Conservation (phyloP, 306 rosid genomes). For the Trifolium fragiferum region DNA sequence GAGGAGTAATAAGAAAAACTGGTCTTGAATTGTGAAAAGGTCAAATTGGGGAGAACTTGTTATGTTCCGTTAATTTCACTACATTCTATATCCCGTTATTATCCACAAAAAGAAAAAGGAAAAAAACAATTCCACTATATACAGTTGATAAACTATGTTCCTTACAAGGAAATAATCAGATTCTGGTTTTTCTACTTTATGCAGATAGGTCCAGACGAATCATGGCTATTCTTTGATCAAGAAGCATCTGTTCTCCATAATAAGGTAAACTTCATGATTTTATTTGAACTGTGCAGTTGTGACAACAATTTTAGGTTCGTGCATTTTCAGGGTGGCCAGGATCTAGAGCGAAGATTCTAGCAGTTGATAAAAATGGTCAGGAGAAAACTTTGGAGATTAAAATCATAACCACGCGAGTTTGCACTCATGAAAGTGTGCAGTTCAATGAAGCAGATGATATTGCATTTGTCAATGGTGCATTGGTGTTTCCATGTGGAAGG, state of each 20-base stretch:
- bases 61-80: background rate
- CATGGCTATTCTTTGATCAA: slow-evolving; percentile 79
- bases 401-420: slow-evolving; percentile 75
- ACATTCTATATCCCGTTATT: slow-evolving; percentile 2
- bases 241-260: slow-evolving; percentile 80
- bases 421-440: slow-evolving; percentile 45
- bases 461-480: slow-evolving; percentile 56
- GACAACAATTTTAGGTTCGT: slow-evolving; percentile 79
- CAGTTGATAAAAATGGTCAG: slow-evolving; percentile 56
- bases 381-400: slow-evolving; percentile 67
- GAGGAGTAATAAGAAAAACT: background rate
- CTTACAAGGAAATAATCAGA: slow-evolving; percentile 25
- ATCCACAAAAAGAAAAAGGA: background rate
- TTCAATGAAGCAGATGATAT: slow-evolving; percentile 58
- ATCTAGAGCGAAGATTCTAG: slow-evolving; percentile 72
- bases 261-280: slow-evolving; percentile 61
- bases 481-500: slow-evolving; percentile 75
- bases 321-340: slow-evolving; percentile 99
- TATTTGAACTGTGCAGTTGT: slow-evolving; percentile 47
- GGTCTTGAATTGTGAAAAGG: slow-evolving; percentile 4
- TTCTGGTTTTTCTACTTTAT: slow-evolving; percentile 36
- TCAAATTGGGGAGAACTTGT: slow-evolving; percentile 10
- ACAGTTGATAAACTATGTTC: slow-evolving; percentile 23
- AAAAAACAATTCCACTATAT: background rate
- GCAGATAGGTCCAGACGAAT: slow-evolving; percentile 82